Conservation (phyloP, 352 stramenopile genomes). For the Phytophthora sojae region DNA sequence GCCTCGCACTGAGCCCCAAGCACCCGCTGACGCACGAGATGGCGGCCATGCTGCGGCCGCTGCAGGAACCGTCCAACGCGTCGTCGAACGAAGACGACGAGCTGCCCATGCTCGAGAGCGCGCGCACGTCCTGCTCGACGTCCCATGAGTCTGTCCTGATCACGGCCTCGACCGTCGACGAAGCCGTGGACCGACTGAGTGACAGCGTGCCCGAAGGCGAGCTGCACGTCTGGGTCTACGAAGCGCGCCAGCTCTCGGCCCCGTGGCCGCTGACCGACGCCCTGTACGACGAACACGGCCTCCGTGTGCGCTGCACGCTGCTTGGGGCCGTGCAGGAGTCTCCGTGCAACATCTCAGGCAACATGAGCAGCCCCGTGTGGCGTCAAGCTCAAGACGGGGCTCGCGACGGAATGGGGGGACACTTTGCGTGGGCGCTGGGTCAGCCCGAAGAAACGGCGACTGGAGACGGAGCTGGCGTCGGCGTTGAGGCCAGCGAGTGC, state of each 20-base stretch:
- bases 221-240: conserved; percentile 63
- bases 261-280: conserved; percentile 49
- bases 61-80: conserved; percentile 1
- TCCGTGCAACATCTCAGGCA: conserved; percentile 46
- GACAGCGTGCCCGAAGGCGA: conserved; percentile 40
- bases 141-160: conserved; percentile 17
- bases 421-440: conserved; percentile 49
- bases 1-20: conserved; percentile 23
- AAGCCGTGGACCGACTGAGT: conserved; percentile 28
- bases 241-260: conserved; percentile 48
- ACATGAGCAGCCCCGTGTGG: conserved; percentile 57
- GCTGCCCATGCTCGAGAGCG: conserved; percentile 44
- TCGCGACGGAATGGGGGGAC: conserved; percentile 45
- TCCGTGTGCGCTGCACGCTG: conserved; percentile 54
- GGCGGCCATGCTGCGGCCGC: conserved; percentile 19
- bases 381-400: conserved; percentile 18
- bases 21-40: conserved; percentile 26
- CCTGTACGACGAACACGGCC: conserved; percentile 57
- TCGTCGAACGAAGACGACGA: conserved; percentile 43
- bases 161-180: conserved; percentile 16
- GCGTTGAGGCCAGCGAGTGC: conserved; percentile 38
- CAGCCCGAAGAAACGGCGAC: conserved; percentile 30
- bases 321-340: conserved; percentile 56
- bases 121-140: conserved; percentile 28
- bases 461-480: conserved; percentile 3